Percentiles rank a stretch among this genome's conserved stretches.
These are phyloP conservation scores for Yarrowia sp. DNA, from an alignment of 805 yeast species.

Conservation along the genomic window DNA sequence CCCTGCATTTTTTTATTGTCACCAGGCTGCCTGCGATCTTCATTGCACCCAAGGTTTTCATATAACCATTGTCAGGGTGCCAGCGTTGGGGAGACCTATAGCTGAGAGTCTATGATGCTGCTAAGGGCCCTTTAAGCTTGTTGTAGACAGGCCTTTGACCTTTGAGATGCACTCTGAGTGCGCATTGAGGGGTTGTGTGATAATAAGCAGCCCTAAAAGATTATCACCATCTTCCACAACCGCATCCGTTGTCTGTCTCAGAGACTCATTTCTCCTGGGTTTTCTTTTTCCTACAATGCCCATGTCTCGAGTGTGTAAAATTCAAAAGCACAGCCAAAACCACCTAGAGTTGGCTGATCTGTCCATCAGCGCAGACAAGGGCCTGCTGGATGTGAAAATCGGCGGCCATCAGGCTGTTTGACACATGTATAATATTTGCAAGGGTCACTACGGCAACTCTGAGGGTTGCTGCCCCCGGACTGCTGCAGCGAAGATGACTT, in stretches of 20 bases:
- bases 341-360: not conserved
- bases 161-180: too few relatives aligned
- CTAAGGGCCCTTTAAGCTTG: not conserved
- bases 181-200: too few relatives aligned
- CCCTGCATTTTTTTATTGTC: slow-evolving; percentile 18
- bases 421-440: not conserved
- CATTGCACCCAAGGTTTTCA: slow-evolving; percentile 21
- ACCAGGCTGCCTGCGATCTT: slow-evolving; percentile 19
- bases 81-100: not conserved
- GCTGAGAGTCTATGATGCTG: not conserved
- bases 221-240: not conserved
- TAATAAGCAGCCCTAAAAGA: too few relatives aligned
- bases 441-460: not conserved
- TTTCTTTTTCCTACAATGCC: slow-evolving; percentile 2
- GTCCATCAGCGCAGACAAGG: slow-evolving; percentile 1
- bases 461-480: not conserved
- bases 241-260: not conserved
- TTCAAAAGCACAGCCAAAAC: not conserved
- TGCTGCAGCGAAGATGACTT: not conserved
- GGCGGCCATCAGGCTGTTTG: not conserved
- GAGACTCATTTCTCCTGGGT: not conserved
- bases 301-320: not conserved
- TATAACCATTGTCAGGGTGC: slow-evolving; percentile 7
- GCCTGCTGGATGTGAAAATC: not conserved
- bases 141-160: too few relatives aligned